Evolutionary conservation across 768 basidiomycete species (phyloP).

Genomic region (Amanita fuliginea): DNA sequence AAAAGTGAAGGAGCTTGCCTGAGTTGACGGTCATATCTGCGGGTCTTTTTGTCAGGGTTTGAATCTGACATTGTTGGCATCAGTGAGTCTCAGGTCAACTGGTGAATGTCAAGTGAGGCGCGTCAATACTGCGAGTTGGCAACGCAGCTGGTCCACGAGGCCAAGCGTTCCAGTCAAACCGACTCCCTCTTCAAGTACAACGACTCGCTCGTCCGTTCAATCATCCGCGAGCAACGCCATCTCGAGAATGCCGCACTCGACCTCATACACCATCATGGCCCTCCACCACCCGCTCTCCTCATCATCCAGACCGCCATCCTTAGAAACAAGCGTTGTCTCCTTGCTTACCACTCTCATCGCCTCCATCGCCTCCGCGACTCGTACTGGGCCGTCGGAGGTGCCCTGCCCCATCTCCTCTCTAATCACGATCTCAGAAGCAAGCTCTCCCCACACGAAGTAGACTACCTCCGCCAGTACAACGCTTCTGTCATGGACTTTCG

Average conservation of each 20-base stretch:
- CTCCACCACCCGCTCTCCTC: slow-evolving; percentile 53
- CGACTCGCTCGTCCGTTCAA: slow-evolving; percentile 71
- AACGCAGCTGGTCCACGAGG: slow-evolving; percentile 79
- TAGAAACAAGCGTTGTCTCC: slow-evolving; percentile 91
- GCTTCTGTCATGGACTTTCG: slow-evolving; percentile 69
- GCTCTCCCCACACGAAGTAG: slow-evolving; percentile 67
- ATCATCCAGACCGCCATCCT: slow-evolving; percentile 84
- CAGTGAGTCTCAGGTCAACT: too few relatives aligned
- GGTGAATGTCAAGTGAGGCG: slow-evolving; percentile 25
- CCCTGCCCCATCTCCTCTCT: slow-evolving; percentile 71
- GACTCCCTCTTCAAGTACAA: slow-evolving; percentile 89
- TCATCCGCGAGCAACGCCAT: slow-evolving; percentile 87
- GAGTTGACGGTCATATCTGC: slow-evolving; percentile 92
- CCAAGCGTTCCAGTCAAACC: slow-evolving; percentile 73
- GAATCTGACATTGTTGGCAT: too few relatives aligned
- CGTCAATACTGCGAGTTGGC: slow-evolving; percentile 79
- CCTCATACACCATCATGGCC: slow-evolving; percentile 25
- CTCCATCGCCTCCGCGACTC: slow-evolving; percentile 73
- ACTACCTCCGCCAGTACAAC: slow-evolving; percentile 8
- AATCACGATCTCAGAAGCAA: slow-evolving; percentile 58
- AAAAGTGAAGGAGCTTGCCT: slow-evolving; percentile 33
- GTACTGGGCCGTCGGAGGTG: slow-evolving; percentile 86
- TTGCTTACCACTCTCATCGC: slow-evolving; percentile 87
- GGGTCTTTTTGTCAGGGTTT: slow-evolving; percentile 65
- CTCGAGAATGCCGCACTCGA: slow-evolving; percentile 51